Evolutionary conservation across 176 grass and related monocot genomes (phyloP), one percentile per base, ranked within the genome.

Genomic region (Avena eriantha): DNA sequence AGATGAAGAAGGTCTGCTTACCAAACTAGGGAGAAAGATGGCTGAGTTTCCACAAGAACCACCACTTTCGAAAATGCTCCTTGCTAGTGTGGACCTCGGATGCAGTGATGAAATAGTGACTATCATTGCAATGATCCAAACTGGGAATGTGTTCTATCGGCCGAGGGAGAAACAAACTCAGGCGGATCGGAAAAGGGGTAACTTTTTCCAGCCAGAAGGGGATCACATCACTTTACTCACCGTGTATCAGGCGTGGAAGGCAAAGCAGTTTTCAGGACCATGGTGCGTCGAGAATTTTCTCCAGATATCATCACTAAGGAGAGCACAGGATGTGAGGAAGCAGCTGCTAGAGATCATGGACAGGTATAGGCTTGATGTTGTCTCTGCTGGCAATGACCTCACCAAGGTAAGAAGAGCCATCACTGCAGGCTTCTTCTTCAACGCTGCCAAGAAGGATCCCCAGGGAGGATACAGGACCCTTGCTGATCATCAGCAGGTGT

Each of bases 271-370:
- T 80, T 94, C 93, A 43, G 90, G 90, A 16, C 93, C 93, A 76
- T 94, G 93, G 93, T 94, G 93, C 34, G 69, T 88, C 55, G 93
- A 94, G 81, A 94, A 92, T 69, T 94, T 94, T 49, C 72, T 94
- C 1, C 87, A 90, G 82, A 47, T 81, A 63, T 81, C 82, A 63
- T 95, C 90, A 33, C 72, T 95, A 34, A 89, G 90, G 60, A 91
- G 90, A 18, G 93, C 93, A 29, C 93, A 95, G 63, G 93, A 95
- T 50, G 93, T 95, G 26, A 87, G 90, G 58, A 95, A 95, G 69
- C 90, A 95, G 26, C 90, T 95, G 81, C 82, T 94, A 10, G 83
- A 83, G 65, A 95, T 95, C 13, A 92, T 95, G 93, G 93, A 95
- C 21, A 92, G 60, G 87, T 92, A 88, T 54, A 70, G 92, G 23